Evolutionary conservation across 345 rosid species (phyloP), one percentile per base, ranked within the genome.

Genomic region (Eucalyptus paniculata): DNA sequence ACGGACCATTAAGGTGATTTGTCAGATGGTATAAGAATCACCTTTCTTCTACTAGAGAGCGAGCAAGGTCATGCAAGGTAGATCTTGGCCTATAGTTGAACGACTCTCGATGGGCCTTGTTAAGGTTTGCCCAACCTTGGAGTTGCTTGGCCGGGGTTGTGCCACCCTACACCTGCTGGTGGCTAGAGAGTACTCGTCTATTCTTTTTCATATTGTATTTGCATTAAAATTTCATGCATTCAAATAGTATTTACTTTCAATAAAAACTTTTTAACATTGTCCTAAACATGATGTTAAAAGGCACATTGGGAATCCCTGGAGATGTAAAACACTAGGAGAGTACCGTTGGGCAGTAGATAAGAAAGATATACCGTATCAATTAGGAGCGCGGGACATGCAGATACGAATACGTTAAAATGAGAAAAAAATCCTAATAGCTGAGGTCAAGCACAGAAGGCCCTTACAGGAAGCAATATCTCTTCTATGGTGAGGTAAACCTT

Each of bases 341-440:
- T 53, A 53, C 24, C 24, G 2, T 18, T 3, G 56, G 56, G 2
- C 9, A 53, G 0, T 19, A 4, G 2, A 1, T 53, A 53, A 8
- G 10, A 53, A 53, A 53, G 1, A 53, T 53, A 53, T 53, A 19
- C 1, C 0, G 0, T 3, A 53, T 53, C 1, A 53, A 53, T 19
- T 19, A 19, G 24, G 11, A 2, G 1, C 2, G 0, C 4, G 23
- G 18, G 23, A 51, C 0, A 51, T 51, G 4, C 9, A 0, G 24
- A 0, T 4, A 53, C 0, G 0, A 0, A 53, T 53, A 19, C 0
- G 9, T 53, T 53, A 19, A 53, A 53, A 18, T 51, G 7, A 53
- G 0, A 53, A 53, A 53, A 53, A 53, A 0, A 53, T 18, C 56
- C 2, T 1, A 4, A 53, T 53, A 53, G 2, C 56, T 19, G 56